Evolutionary conservation across 768 basidiomycete species (phyloP).

Genomic region (Polyporus arcularius): DNA sequence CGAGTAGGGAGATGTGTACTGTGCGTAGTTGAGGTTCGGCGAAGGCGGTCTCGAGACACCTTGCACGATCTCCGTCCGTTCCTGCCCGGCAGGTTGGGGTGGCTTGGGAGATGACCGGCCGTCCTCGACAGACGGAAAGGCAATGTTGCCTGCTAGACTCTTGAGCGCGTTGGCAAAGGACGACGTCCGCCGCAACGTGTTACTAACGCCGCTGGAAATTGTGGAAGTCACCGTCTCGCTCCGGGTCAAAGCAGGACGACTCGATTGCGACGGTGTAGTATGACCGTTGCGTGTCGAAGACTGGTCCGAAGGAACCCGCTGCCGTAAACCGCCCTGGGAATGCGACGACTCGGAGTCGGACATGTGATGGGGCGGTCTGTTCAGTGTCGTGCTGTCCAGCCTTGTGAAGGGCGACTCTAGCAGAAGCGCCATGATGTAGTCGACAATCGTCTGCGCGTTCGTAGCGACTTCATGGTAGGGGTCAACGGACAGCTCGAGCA

Average conservation of each 20-base stretch:
- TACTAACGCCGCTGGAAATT: slow-evolving; percentile 61
- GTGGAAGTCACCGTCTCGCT: slow-evolving; percentile 62
- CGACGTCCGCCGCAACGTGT: slow-evolving; percentile 74
- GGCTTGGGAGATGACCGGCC: slow-evolving; percentile 34
- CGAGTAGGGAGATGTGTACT: slow-evolving; percentile 78
- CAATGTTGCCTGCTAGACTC: slow-evolving; percentile 66
- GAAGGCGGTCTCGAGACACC: slow-evolving; percentile 72
- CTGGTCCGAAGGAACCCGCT: slow-evolving; percentile 51
- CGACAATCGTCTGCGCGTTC: slow-evolving; percentile 86
- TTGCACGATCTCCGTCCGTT: slow-evolving; percentile 30
- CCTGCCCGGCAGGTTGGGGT: slow-evolving; percentile 30
- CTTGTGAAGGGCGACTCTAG: slow-evolving; percentile 86
- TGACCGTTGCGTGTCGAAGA: slow-evolving; percentile 45
- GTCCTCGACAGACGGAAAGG: slow-evolving; percentile 70
- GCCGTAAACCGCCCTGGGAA: slow-evolving; percentile 32
- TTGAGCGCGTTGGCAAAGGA: slow-evolving; percentile 80
- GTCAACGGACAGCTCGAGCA: slow-evolving; percentile 90
- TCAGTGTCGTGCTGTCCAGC: slow-evolving; percentile 67
- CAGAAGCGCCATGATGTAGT: slow-evolving; percentile 89
- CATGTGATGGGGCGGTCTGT: slow-evolving; percentile 47
- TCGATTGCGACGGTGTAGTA: slow-evolving; percentile 47
- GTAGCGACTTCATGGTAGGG: slow-evolving; percentile 92
- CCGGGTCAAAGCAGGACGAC: slow-evolving; percentile 53
- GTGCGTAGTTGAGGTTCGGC: slow-evolving; percentile 75
- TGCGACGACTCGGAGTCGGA: slow-evolving; percentile 34